phyloP scores from a whole-genome alignment of 139 green algal genomes.

The Coelastrella sp. region DNA sequence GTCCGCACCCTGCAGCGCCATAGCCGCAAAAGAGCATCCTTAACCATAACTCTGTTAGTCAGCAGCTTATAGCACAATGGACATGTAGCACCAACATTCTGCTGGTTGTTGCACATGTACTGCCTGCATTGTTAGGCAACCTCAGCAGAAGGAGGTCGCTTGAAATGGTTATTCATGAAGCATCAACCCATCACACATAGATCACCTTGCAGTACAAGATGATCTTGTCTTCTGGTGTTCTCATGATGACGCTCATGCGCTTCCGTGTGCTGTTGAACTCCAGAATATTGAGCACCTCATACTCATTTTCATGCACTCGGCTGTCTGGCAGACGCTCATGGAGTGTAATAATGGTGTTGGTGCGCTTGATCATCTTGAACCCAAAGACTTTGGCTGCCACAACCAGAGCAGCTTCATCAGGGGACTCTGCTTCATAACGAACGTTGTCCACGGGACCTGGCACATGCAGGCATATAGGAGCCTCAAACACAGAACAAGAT shows the following conservation, averaged over 20 bases:
- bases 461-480: too few species aligned
- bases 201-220: constrained; percentile 72
- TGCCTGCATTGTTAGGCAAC: too few species aligned
- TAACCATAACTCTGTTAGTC: not conserved
- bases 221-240: constrained; percentile 72
- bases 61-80: too few species aligned
- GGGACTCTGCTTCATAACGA: constrained; percentile 85
- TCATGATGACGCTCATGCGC: constrained; percentile 84
- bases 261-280: constrained; percentile 94
- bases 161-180: too few species aligned
- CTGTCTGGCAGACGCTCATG: constrained; percentile 71
- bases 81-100: too few species aligned
- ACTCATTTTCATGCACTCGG: constrained; percentile 58
- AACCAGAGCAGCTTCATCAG: constrained; percentile 89
- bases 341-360: constrained; percentile 76
- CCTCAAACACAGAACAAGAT: too few species aligned
- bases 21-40: not conserved
- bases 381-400: constrained; percentile 79
- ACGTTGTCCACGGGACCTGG: constrained; percentile 31
- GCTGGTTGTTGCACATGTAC: too few species aligned
- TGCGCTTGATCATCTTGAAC: constrained; percentile 77
- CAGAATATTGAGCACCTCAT: constrained; percentile 94
- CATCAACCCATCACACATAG: too few species aligned
- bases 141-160: too few species aligned
- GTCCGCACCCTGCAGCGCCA: constrained; percentile 77